These are phyloP conservation scores for Zasmidium cellare DNA, from an alignment of 2,329 filamentous ascomycete genomes.

Conservation along the genomic window DNA sequence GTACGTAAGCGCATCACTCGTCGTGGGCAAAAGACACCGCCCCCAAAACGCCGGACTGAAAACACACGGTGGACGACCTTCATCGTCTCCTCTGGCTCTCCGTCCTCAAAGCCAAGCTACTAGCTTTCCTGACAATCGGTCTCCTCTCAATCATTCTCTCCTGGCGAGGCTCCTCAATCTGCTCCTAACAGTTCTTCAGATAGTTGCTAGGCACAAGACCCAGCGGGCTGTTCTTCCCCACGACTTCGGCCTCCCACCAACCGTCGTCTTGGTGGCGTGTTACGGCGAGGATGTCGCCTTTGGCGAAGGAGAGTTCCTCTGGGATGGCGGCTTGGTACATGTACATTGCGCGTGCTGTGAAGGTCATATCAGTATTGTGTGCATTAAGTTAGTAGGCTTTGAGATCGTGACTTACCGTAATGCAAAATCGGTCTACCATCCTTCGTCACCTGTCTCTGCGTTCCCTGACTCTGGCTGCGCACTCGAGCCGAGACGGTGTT, in stretches of 20 bases:
- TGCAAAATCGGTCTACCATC: constrained; percentile 88
- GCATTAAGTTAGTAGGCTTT: neutral
- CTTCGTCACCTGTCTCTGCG: constrained; percentile 78
- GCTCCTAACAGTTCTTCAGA: constrained; percentile 55
- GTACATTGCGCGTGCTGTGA: constrained; percentile 79
- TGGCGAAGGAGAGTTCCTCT: constrained; percentile 88
- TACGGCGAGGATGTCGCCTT: constrained; percentile 88
- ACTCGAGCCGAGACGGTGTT: constrained; percentile 46
- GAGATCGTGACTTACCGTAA: constrained; percentile 70
- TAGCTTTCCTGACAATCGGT: neutral
- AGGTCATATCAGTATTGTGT: constrained; percentile 8
- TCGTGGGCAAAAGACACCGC: too few species aligned
- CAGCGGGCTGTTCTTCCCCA: constrained; percentile 57
- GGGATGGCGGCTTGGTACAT: constrained; percentile 93
- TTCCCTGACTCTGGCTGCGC: constrained; percentile 84
- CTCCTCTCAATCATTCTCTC: too few species aligned
- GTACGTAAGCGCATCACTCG: neutral
- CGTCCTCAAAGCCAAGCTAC: too few species aligned
- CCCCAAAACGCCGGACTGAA: too few species aligned
- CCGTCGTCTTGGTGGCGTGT: constrained; percentile 92
- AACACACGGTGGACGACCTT: too few species aligned
- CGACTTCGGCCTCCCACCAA: constrained; percentile 98
- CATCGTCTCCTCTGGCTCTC: neutral
- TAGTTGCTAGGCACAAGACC: constrained; percentile 69
- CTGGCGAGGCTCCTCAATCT: neutral